Evolutionary conservation across 2,329 filamentous ascomycete genomes (phyloP), one percentile per base, ranked within the genome.

Genomic region (Hypocrella siamensis): DNA sequence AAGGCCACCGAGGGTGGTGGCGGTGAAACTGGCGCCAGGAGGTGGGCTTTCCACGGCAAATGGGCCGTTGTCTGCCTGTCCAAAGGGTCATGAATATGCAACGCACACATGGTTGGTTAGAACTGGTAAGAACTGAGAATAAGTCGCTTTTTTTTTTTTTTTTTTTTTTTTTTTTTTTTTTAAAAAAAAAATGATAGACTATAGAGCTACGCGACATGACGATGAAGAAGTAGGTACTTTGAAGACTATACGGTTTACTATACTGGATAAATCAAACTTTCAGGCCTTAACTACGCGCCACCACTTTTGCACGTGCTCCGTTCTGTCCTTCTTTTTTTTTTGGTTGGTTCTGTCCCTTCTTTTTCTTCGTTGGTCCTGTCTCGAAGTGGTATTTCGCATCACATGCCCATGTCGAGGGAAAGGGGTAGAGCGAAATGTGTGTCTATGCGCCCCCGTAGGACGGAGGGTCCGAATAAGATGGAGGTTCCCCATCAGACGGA

Each of bases 21-120:
- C 4, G 80, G 76, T 12, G 75, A 84, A 38, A 59, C 69, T 41
- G 54, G 79, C 52, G 67, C 73, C 17, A 67, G 90, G 34, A 80
- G 82, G 53, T 96, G 88, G 88, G 86, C 84, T 1, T 96, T 86
- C 86, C 80, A 73, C 47, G 88, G 88, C 26, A 94, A 94, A 56
- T 96, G 83, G 81, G 88, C 88, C 5, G 84, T 96, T n/a, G 76
- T 93, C 4, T 85, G 44, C 31, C 40, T 58, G 7, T 58, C 55
- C 5, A 37, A 53, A 27, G 53, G 49, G 6, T 42, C 45, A 22
- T 55, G 41, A 27, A 28, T 12, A n/a, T 9, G 21, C 11, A n/a
- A n/a, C 26, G 25, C 11, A 16, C n/a, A 12, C 11, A 30, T 32
- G 21, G 21, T 24, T 8, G 8, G 8, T 24, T 8, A 9, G 21